These are phyloP conservation scores for Phytophthora rubi DNA, from an alignment of 352 stramenopile species.

Conservation along the genomic window DNA sequence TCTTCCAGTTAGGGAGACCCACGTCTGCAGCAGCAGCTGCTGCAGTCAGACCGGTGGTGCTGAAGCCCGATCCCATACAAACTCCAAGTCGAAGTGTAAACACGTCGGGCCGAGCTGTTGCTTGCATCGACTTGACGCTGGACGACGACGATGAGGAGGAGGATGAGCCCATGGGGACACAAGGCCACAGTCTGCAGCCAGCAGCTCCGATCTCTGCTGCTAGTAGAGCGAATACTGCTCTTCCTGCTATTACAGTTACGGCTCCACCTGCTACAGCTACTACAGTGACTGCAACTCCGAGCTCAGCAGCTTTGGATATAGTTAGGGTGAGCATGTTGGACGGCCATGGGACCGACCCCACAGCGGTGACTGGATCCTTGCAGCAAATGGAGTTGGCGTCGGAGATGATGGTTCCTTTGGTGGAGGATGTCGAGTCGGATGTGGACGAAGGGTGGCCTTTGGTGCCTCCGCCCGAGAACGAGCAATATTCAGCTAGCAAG, in stretches of 20 bases:
- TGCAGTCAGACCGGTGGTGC: not conserved
- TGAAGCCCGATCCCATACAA: constrained; percentile 26
- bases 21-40: not conserved
- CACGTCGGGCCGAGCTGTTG: constrained; percentile 12
- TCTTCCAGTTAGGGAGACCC: constrained; percentile 24
- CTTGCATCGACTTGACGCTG: constrained; percentile 60
- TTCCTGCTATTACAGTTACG: not conserved
- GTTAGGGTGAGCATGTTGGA: constrained; percentile 11
- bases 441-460: constrained; percentile 68
- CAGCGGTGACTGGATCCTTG: not conserved
- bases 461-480: constrained; percentile 6
- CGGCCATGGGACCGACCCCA: not conserved
- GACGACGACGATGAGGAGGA: constrained; percentile 59
- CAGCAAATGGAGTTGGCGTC: constrained; percentile 1
- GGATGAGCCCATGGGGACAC: constrained; percentile 44
- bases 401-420: constrained; percentile 16
- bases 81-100: constrained; percentile 5
- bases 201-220: not conserved
- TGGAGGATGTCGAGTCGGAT: constrained; percentile 54
- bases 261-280: not conserved
- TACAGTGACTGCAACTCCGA: not conserved
- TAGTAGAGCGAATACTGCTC: not conserved
- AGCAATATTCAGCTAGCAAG: constrained; percentile 8
- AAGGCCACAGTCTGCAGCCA: not conserved
- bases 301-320: constrained; percentile 13